phyloP scores from a whole-genome alignment of 305 asterid genomes.

The Fraxinus sp. region DNA sequence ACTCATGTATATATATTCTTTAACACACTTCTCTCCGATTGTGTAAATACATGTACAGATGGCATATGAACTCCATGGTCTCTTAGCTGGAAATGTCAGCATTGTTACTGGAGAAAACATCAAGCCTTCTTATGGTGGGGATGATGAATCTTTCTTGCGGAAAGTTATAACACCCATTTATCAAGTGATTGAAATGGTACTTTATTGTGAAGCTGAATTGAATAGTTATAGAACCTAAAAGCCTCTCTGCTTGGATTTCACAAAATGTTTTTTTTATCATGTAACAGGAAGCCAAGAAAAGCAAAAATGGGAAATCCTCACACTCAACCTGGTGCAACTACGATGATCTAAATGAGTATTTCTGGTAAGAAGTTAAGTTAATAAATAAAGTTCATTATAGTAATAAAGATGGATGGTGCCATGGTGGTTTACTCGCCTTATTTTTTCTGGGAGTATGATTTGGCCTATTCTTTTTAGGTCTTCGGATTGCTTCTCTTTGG shows the following conservation, averaged over 20 bases:
- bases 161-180: conserved; percentile 91
- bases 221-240: conserved; percentile 12
- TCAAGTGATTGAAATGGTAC: conserved; percentile 87
- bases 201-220: conserved; percentile 21
- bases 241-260: conserved; percentile 24
- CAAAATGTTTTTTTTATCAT: conserved; percentile 25
- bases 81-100: conserved; percentile 97
- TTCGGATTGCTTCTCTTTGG: conserved; percentile 85
- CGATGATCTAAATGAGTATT: conserved; percentile 91
- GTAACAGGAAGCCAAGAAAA: conserved; percentile 76
- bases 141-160: conserved; percentile 83
- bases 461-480: conserved; percentile 58
- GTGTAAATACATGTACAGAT: conserved; percentile 50
- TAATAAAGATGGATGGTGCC: not conserved
- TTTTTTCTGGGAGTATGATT: conserved; percentile 27
- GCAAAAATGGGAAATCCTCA: conserved; percentile 85
- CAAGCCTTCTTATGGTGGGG: conserved; percentile 98
- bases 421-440: conserved; percentile 8
- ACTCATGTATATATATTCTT: not conserved
- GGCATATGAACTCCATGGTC: conserved; percentile 99
- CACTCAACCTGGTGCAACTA: conserved; percentile 98
- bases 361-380: conserved; percentile 61
- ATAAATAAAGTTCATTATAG: conserved; percentile 19
- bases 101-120: conserved; percentile 97
- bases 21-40: not conserved